Evolutionary conservation across 2,329 filamentous ascomycete species (phyloP).

Genomic region (Aspergillus sclerotialis): DNA sequence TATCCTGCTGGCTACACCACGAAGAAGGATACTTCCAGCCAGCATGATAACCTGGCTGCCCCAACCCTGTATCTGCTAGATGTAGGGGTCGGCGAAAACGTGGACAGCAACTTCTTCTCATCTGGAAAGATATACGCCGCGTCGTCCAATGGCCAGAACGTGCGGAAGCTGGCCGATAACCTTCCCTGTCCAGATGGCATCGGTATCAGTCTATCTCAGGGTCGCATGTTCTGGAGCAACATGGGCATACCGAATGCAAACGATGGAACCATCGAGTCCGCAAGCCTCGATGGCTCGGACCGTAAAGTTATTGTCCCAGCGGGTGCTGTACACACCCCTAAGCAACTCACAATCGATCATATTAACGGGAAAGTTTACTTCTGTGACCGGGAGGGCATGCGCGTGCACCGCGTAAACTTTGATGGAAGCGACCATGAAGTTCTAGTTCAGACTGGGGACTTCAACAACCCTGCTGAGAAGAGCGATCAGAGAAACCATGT

Average conservation of each 20-base stretch:
- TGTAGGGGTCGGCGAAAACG: too few species aligned
- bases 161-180: too few species aligned
- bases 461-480: constrained; percentile 11
- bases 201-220: constrained; percentile 24
- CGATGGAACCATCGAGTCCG: constrained; percentile 39
- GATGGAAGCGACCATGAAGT: constrained; percentile 29
- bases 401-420: constrained; percentile 28
- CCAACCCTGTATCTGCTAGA: too few species aligned
- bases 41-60: too few species aligned
- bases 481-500: constrained; percentile 28
- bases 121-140: too few species aligned
- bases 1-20: too few species aligned
- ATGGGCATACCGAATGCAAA: constrained; percentile 39
- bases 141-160: too few species aligned
- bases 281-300: constrained; percentile 45
- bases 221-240: constrained; percentile 45
- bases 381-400: constrained; percentile 38
- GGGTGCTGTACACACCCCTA: constrained; percentile 45
- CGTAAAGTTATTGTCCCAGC: constrained; percentile 35
- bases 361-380: constrained; percentile 28
- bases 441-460: constrained; percentile 32
- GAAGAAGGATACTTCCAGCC: too few species aligned
- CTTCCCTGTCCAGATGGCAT: constrained; percentile 49
- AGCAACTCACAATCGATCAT: constrained; percentile 32
- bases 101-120: too few species aligned